Conservation (phyloP, 208 protist genomes). For the Wallacemonas sp. region DNA sequence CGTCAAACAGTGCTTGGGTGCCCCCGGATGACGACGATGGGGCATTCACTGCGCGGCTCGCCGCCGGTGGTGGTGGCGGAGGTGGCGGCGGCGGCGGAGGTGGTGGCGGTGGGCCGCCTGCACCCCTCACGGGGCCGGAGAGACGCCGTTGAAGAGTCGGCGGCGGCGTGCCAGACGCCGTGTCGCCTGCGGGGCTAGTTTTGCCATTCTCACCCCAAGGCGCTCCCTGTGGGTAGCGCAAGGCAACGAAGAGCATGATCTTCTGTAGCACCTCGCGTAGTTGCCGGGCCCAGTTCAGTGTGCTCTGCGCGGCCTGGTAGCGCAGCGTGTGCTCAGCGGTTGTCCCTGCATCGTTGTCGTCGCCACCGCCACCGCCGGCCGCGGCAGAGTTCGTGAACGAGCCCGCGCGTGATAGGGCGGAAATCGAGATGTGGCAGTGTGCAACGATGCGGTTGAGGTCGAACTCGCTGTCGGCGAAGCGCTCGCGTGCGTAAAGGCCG, state of each 20-base stretch:
- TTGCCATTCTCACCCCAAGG: conserved; percentile 22
- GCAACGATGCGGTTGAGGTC: conserved; percentile 33
- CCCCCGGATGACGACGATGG: background rate
- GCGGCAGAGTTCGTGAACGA: background rate
- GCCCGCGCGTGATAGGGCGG: background rate
- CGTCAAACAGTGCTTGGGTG: conserved; percentile 4
- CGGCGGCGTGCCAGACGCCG: background rate
- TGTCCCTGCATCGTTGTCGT: too few relatives aligned
- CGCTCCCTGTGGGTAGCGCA: conserved; percentile 23
- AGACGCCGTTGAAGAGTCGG: background rate
- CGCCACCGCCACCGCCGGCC: background rate
- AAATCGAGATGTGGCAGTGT: conserved; percentile 14
- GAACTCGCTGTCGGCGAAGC: conserved; percentile 9
- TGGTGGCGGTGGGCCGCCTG: conserved; percentile 6
- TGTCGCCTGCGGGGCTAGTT: background rate
- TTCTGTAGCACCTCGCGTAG: conserved; percentile 31
- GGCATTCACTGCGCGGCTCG: background rate
- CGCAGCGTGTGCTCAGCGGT: conserved; percentile 9
- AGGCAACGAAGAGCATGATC: conserved; percentile 24
- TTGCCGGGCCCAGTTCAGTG: conserved; percentile 22
- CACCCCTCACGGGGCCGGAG: too few relatives aligned
- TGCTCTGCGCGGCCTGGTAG: background rate
- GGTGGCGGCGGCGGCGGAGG: conserved; percentile 16
- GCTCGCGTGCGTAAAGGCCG: background rate
- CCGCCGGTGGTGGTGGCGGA: conserved; percentile 6